A percentile compares a stretch with the other conserved stretches of the same genome.
Conservation (phyloP, 371 early-diverging fungal genomes). For the Mortierella sp. region DNA sequence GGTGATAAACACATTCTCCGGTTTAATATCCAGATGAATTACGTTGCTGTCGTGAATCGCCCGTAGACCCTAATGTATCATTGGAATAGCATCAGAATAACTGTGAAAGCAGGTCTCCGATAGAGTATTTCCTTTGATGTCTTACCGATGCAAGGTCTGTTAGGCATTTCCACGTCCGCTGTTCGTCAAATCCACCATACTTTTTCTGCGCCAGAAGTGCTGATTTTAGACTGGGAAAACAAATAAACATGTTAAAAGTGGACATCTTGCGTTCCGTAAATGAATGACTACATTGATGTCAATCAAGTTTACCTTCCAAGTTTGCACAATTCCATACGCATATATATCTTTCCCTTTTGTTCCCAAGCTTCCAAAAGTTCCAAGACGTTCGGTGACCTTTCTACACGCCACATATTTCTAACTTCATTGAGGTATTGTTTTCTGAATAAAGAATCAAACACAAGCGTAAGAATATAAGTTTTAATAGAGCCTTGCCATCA, state of each 20-base stretch:
- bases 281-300: constrained; percentile 31
- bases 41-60: constrained; percentile 80
- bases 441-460: constrained; percentile 21
- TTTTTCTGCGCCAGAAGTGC: constrained; percentile 57
- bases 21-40: constrained; percentile 92
- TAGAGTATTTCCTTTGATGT: background rate
- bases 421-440: constrained; percentile 85
- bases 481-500: background rate
- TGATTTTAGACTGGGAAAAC: constrained; percentile 42
- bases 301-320: constrained; percentile 72
- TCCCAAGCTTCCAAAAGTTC: constrained; percentile 90
- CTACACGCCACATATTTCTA: constrained; percentile 77
- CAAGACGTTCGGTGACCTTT: constrained; percentile 71
- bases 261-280: background rate
- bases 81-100: background rate
- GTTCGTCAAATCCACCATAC: constrained; percentile 68
- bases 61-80: constrained; percentile 66
- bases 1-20: constrained; percentile 86
- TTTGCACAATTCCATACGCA: constrained; percentile 91
- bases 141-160: constrained; percentile 76
- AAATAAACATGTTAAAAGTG: background rate
- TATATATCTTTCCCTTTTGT: constrained; percentile 86
- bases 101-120: background rate
- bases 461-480: background rate
- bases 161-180: constrained; percentile 82